These are phyloP conservation scores for Cadophora sp. DNA, from an alignment of 2,329 filamentous ascomycete genomes.

Conservation along the genomic window DNA sequence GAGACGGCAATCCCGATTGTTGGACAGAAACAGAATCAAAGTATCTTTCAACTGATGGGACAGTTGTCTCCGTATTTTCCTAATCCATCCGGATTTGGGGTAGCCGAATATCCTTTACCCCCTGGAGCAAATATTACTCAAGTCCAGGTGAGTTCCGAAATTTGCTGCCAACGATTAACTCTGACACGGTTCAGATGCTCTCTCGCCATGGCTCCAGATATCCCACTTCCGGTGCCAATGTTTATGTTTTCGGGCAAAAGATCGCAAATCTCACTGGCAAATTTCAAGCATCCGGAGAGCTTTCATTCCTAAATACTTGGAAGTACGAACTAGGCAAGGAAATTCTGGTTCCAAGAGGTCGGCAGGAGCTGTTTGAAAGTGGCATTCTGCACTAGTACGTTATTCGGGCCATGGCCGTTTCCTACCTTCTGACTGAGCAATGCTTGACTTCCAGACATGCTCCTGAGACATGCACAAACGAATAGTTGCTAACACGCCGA, in stretches of 20 bases:
- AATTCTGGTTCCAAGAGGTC: slow-evolving; percentile 75
- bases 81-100: slow-evolving; percentile 72
- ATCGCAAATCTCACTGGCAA: slow-evolving; percentile 60
- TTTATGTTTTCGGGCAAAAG: slow-evolving; percentile 61
- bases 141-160: slow-evolving; percentile 53
- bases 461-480: too few relatives aligned
- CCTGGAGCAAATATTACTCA: slow-evolving; percentile 71
- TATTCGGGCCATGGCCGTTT: neutral
- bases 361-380: slow-evolving; percentile 75
- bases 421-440: too few relatives aligned
- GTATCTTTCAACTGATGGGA: slow-evolving; percentile 75
- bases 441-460: too few relatives aligned
- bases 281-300: slow-evolving; percentile 61
- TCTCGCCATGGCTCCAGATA: slow-evolving; percentile 78
- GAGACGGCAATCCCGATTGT: slow-evolving; percentile 74
- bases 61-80: slow-evolving; percentile 74
- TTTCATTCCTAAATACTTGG: slow-evolving; percentile 75
- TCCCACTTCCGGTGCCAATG: slow-evolving; percentile 66
- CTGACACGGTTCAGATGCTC: slow-evolving; percentile 71
- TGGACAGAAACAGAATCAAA: slow-evolving; percentile 63
- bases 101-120: slow-evolving; percentile 73
- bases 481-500: too few relatives aligned
- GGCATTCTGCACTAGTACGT: slow-evolving; percentile 66
- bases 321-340: slow-evolving; percentile 72
- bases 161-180: neutral